phyloP scores from a whole-genome alignment of 345 rosid species.

The Acer campestre region DNA sequence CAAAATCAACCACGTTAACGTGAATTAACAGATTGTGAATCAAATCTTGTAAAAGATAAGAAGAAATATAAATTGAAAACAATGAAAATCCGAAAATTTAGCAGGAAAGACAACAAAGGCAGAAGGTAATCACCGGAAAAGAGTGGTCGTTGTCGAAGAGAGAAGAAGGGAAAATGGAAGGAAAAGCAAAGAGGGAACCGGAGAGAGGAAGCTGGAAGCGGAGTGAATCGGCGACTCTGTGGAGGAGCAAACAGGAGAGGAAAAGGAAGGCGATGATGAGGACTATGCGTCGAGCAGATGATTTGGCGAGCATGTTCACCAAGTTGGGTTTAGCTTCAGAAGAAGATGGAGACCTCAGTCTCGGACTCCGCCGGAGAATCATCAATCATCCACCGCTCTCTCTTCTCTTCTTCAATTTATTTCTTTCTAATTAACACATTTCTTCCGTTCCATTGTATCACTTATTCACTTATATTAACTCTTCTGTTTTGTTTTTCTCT shows the following conservation, averaged over 20 bases:
- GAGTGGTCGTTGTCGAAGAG: neutral
- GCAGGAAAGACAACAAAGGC: neutral
- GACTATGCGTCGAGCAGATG: neutral
- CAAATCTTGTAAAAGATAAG: neutral
- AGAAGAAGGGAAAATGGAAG: constrained; percentile 24
- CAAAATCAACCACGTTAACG: too few species aligned
- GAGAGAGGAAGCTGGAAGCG: neutral
- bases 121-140: constrained; percentile 10
- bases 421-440: too few species aligned
- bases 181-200: constrained; percentile 3
- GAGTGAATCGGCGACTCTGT: constrained; percentile 12
- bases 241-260: constrained; percentile 11
- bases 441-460: too few species aligned
- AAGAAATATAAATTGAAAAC: neutral
- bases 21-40: too few species aligned
- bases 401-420: neutral
- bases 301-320: neutral
- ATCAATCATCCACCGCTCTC: neutral
- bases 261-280: neutral
- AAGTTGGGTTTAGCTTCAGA: neutral
- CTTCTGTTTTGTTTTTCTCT: neutral
- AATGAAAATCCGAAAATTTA: neutral
- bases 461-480: too few species aligned
- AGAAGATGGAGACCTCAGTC: too few species aligned
- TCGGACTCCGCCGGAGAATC: neutral